Percentiles rank a stretch among this genome's conserved stretches.
phyloP scores from a whole-genome alignment of 805 yeast species.

The Starmerella asiatica region DNA sequence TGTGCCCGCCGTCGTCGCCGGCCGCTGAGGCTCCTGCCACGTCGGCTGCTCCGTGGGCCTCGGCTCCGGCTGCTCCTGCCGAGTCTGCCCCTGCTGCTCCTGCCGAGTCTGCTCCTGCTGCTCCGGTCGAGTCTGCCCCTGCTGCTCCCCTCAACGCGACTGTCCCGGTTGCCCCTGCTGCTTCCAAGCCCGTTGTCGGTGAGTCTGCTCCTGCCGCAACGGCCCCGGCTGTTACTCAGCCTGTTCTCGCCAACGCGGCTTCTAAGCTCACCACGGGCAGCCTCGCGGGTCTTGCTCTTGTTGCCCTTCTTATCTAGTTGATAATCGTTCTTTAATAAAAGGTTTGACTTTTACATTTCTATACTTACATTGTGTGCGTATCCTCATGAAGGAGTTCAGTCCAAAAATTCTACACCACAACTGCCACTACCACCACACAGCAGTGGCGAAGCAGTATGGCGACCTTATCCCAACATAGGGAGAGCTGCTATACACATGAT shows the following conservation, averaged over 20 bases:
- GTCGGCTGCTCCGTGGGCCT: constrained; percentile 39
- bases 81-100: constrained; percentile 6
- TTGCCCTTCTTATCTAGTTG: constrained; percentile 10
- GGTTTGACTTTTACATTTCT: neutral
- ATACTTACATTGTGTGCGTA: neutral
- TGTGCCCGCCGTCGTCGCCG: constrained; percentile 55
- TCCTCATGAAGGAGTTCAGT: neutral
- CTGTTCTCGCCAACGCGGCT: constrained; percentile 12
- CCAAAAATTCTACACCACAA: neutral
- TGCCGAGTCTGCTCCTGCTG: constrained; percentile 1
- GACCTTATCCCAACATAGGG: too few species aligned
- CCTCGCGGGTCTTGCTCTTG: constrained; percentile 15
- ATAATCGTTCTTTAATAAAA: neutral
- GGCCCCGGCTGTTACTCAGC: neutral
- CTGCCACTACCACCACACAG: too few species aligned
- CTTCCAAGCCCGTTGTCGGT: too few species aligned
- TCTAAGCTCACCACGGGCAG: constrained; percentile 5
- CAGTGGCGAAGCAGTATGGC: too few species aligned
- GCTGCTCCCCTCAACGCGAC: constrained; percentile 6
- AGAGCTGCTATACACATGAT: too few species aligned
- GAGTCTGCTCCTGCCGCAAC: constrained; percentile 6
- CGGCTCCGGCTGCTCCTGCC: constrained; percentile 11
- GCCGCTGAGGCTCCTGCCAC: constrained; percentile 32
- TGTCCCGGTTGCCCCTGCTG: constrained; percentile 4
- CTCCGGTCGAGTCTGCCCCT: constrained; percentile 3